Base-by-base conservation (phyloP, 164 flowering plant genomes). In the Brasenia schreberi region DNA sequence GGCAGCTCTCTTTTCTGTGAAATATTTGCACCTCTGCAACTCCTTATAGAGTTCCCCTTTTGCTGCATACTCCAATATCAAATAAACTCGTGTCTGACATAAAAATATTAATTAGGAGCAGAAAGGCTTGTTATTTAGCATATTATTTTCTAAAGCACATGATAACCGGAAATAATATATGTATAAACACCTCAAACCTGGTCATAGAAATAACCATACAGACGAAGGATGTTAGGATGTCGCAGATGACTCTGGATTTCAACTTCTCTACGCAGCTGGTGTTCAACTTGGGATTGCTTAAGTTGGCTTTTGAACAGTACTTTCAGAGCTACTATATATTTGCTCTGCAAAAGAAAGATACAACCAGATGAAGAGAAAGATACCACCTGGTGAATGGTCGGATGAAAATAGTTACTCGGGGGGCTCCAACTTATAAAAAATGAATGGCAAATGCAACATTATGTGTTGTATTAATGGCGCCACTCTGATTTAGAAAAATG, bases 11-110 rank as follows among this genome's bases (percentile, higher is more conserved):
- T 86, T 88, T 78, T 94, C 97, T 67, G 88, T 83, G 73, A 94
- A 94, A 73, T 87, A 91, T 75, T 94, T 89, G 76, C 96, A 89
- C 70, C 81, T 89, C 76, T 94, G 97, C 17, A 94, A 77, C 68
- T 91, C 96, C 77, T 94, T 94, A 79, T 91, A 94, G 5, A 94
- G 84, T 67, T 94, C 99, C 33, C 97, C 99, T 76, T 83, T 94
- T 18, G 95, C 90, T 23, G 99, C 99, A 77, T 91, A 89, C 71
- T 94, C 99, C 67, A 94, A 63, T 68, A 94, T 87, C 85, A 94
- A 71, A 67, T 94, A 94, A 59, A 94, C 97, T 68, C 97, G 82
- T 65, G 91, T 89, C 97, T 94, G 93, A 76, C 78, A 70, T 61
- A 42, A 64, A 23, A 44, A 18, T 33, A 19, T 18, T 42, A 68